Evolutionary conservation across 768 basidiomycete species (phyloP), one percentile per base, ranked within the genome.

Genomic region (Leccinellum albellum): DNA sequence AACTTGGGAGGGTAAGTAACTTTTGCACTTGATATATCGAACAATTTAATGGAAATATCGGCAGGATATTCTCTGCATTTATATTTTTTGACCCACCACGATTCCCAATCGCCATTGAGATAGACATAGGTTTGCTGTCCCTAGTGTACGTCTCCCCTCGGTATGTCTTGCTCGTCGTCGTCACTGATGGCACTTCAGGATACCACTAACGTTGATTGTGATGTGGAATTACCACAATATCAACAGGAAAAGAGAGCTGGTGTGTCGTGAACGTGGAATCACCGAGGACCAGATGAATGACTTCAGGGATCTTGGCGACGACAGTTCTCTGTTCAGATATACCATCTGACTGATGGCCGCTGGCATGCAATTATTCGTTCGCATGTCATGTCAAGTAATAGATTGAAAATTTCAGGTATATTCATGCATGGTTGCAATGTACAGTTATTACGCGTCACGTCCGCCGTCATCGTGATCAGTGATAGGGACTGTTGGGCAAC

Each of bases 281-380:
- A 73, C 74, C 20, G 66, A 71, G 5, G 74, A 67, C 23, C 68
- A 69, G 29, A 65, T 63, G 31, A 69, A 70, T 12, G 75, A 79
- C 35, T 84, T 78, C 57, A 67, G 58, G 24, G 72, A 80, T 3
- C 64, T 78, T 57, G 84, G 81, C 3, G 80, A 80, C 61, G 74
- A 77, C 51, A 80, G 80, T 47, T 84, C 84, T 24, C 64, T 85
- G 50, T 85, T 83, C 73, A 76, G 79, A 76, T 72, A 70, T 6
- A 53, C 62, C 2, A 42, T 67, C 12, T 70, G 59, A 53, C 23
- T 46, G 8, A 3, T 44, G 8, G 28, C 31, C 20, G 9, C 24
- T 4, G 13, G 6, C 6, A n/a, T 0, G 42, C 20, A 12, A 44
- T 14, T 23, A 3, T 7, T 26, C 6, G 26, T 26, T 26, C n/a